Base-by-base conservation (phyloP, 2,329 filamentous ascomycete species). In the Fusarium abutilonis region DNA sequence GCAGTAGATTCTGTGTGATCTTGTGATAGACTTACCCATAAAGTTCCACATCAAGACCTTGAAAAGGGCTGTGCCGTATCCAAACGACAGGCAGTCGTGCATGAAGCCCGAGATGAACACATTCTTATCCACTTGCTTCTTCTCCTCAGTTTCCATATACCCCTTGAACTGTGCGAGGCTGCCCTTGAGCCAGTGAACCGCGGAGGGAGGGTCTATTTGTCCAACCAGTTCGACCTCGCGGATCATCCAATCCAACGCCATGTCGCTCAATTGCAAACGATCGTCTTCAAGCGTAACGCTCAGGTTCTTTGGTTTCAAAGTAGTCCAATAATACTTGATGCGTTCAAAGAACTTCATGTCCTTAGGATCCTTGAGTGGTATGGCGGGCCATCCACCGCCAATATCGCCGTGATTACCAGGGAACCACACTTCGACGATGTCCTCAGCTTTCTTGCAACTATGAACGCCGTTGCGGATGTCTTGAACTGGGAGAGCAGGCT, bases 381-480 rank as follows among this genome's bases (percentile, higher is more conserved):
- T 28, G 7, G 76, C 73, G 0, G 76, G 75, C 78, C 81, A 85
- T 0, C 83, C 83, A 1, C 83, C 83, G 1, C 83, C 83, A 7
- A 85, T 76, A 43, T 85, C 82, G 5, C 79, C 79, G 45, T 85
- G 83, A 53, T 79, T 79, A 1, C 83, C 83, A 0, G 82, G 77
- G 61, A 85, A 85, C 81, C 82, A 85, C 32, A 84, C 79, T 57
- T 85, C 82, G 40, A 68, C 66, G 52, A 82, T 73, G 35, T 80
- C 76, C 28, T 80, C 78, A 10, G 1, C 19, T 28, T 14, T 15
- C 13, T 10, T 14, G 23, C 23, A 26, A 8, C 23, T 26, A 2
- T 26, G 23, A 26, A 8, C 23, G 23, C 8, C 13, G 1, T 17
- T 68, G 9, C 42, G 32, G 14, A 75, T 74, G 19, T 80, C 78